Percentiles rank a stretch among this genome's conserved stretches.
Conservation (phyloP, 441 rosid species). For the Croton laevigatus region DNA sequence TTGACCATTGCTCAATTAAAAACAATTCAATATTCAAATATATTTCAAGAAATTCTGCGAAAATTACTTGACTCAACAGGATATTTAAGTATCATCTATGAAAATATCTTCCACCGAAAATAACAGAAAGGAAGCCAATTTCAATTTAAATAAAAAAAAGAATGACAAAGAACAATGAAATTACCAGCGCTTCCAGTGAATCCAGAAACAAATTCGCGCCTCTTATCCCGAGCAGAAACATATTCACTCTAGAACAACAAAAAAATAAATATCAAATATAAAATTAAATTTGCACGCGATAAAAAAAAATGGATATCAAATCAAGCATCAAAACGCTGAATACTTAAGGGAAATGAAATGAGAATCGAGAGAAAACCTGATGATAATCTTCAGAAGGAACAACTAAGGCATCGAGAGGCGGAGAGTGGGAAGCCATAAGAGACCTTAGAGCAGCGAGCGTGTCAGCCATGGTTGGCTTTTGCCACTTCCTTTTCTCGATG, state of each 20-base stretch:
- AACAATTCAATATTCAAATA: background rate
- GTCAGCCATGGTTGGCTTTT: constrained; percentile 47
- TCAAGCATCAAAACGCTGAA: background rate
- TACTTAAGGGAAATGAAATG: constrained; percentile 1
- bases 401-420: constrained; percentile 80
- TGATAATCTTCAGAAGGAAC: constrained; percentile 94
- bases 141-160: background rate
- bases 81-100: no score
- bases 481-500: no score
- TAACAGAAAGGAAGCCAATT: background rate
- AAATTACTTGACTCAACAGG: no score
- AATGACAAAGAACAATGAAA: background rate
- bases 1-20: background rate
- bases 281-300: background rate
- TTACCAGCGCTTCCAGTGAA: constrained; percentile 89
- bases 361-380: constrained; percentile 46
- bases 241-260: constrained; percentile 68
- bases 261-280: background rate
- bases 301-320: background rate
- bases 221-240: constrained; percentile 75
- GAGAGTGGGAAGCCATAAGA: constrained; percentile 87
- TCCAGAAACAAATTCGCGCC: constrained; percentile 86
- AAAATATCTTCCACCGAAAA: no score
- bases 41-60: background rate
- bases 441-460: constrained; percentile 66